Evolutionary conservation across 805 yeast species (phyloP), one percentile per base, ranked within the genome.

Genomic region (Nakazawaea populi): DNA sequence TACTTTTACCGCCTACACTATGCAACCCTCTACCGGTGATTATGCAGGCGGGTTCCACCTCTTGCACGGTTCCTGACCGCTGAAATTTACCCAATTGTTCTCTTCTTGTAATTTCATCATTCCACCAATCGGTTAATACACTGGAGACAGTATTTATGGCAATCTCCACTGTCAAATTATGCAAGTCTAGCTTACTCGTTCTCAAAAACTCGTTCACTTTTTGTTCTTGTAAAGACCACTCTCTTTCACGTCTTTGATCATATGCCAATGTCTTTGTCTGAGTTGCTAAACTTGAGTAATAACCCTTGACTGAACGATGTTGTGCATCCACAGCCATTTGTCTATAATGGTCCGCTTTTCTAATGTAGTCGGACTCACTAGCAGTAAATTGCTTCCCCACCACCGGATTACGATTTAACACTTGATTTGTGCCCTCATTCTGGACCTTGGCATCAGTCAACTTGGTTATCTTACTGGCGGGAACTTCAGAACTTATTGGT

Each of bases 1-100:
- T 74, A 1, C 86, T 71, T 1, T 68, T 60, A 0, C 89, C 88
- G 5, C 77, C 79, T 1, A 61, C 69, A 44, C 88, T 82, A 62
- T 87, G 94, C 5, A 82, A 58, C 0, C 94, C 94, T 55, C 88
- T 65, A 0, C 94, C 92, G 0, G 92, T 84, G 10, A 85, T 65
- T 0, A 86, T 65, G 1, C 53, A 60, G 6, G 85, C 58, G 0
- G 79, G 76, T 1, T 64, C 68, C 1, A 77, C 71, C 60, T 70
- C 69, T 5, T 63, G 52, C 28, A 71, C 59, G 5, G 64, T 69
- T 0, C 80, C 80, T 6, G 32, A 29, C 24, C 18, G 24, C 31
- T 8, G 41, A 9, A 6, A 11, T 37, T n/a, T 42, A 32, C 27
- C 70, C 66, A 5, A 60, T 49, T 2, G 65, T 56, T 49, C 74